Evolutionary conservation across 345 rosid species (phyloP).

Genomic region (Alliaria petiolata): DNA sequence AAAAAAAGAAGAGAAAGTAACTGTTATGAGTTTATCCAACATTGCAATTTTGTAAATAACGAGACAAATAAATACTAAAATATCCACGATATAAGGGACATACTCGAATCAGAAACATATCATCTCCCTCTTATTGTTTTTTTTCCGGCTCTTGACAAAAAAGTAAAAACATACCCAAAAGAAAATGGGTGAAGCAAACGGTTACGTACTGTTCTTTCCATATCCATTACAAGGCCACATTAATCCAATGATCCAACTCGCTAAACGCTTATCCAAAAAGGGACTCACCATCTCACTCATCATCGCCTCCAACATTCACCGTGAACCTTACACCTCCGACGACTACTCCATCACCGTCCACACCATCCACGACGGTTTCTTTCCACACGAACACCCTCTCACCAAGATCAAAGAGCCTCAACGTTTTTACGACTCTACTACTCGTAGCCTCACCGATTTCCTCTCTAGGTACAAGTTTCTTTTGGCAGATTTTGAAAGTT

Average conservation of each 20-base stretch:
- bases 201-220: slow-evolving; percentile 29
- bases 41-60: not conserved
- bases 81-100: not conserved
- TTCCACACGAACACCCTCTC: slow-evolving; percentile 29
- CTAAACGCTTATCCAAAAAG: slow-evolving; percentile 34
- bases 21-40: not conserved
- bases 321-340: slow-evolving; percentile 27
- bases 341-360: slow-evolving; percentile 26
- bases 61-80: not conserved
- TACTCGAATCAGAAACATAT: not conserved
- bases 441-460: slow-evolving; percentile 28
- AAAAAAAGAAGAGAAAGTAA: not conserved
- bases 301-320: slow-evolving; percentile 29
- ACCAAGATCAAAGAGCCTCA: slow-evolving; percentile 6
- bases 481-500: not conserved
- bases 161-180: not conserved
- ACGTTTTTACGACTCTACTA: slow-evolving; percentile 12
- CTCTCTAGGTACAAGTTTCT: slow-evolving; percentile 22
- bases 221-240: slow-evolving; percentile 32
- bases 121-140: slow-evolving; percentile 1
- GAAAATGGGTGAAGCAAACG: slow-evolving; percentile 22
- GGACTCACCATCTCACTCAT: slow-evolving; percentile 32
- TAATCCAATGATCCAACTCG: slow-evolving; percentile 44
- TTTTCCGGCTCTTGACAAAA: not conserved
- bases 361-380: slow-evolving; percentile 32